Evolutionary conservation across 106 monocot species (phyloP).

Genomic region (Acorus gramineus): DNA sequence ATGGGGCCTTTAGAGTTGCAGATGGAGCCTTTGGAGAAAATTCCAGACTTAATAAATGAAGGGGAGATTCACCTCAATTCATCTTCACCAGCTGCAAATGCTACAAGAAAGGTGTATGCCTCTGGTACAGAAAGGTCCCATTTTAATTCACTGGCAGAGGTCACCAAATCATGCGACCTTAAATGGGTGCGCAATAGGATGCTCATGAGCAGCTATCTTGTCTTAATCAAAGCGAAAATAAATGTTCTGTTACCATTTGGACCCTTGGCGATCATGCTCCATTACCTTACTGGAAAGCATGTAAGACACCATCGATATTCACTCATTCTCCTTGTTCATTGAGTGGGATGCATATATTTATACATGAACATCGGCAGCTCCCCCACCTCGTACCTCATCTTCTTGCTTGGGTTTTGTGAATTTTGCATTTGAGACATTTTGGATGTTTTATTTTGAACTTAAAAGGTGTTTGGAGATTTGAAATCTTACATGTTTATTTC

Average conservation of each 20-base stretch:
- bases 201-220: conserved; percentile 45
- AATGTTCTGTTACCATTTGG: conserved; percentile 92
- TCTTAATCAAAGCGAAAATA: conserved; percentile 80
- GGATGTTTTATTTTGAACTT: too few relatives aligned
- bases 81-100: conserved; percentile 1
- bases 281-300: conserved; percentile 78
- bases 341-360: too few relatives aligned
- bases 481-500: background rate
- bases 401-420: too few relatives aligned
- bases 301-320: conserved; percentile 27
- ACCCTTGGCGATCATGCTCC: conserved; percentile 72
- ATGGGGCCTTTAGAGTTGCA: conserved; percentile 18
- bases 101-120: conserved; percentile 34
- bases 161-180: conserved; percentile 26
- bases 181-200: conserved; percentile 24
- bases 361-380: too few relatives aligned
- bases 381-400: too few relatives aligned
- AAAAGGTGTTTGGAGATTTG: background rate
- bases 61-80: conserved; percentile 16
- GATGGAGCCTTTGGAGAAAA: background rate
- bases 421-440: too few relatives aligned
- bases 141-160: conserved; percentile 47
- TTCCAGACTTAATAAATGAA: conserved; percentile 14
- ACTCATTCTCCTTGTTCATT: background rate
- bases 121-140: conserved; percentile 31